Base-by-base conservation (phyloP, 805 yeast species). In the Vanderwaltozyma verrucispora region DNA sequence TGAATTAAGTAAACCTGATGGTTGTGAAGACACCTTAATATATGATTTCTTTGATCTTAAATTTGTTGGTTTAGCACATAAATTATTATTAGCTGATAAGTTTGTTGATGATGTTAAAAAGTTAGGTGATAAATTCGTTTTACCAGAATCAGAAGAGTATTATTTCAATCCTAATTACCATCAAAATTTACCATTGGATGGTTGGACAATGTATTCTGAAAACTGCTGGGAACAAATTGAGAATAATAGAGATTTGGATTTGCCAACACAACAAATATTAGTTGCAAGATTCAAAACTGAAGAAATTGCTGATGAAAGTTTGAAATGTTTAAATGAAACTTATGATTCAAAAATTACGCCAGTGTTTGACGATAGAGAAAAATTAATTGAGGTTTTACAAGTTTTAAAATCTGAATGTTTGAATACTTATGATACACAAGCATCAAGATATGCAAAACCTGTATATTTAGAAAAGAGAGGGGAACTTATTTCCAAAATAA, bases 271-370 rank as follows among this genome's bases (percentile, higher is more conserved):
- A 55, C 98, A 92, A 59, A 83, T 85, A 24, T 67, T 92, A 42
- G 97, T 92, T 18, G 95, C 98, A 7, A 75, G 92, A 50, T 89
- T 86, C 63, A 77, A 95, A 53, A 89, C 97, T 58, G 95, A 87
- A 53, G 97, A 92, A 59, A 83, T 92, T 33, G 71, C 80, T 17
- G 62, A 67, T 30, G 68, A 67, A 33, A 69, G 77, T 3, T 72
- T 68, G 50, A 62, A 64, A 14, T 59, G 60, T 14, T 74, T 74
- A 48, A 63, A 62, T 24, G 42, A 42, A 0, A 59, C 56, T 7
- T 67, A 70, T 27, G 41, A 56, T 16, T 19, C 52, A 23, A 53
- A 52, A 4, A 45, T 59, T 12, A 51, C 54, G 20, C 56, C 52
- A 4, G 47, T 54, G 15, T 45, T 56, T 13, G 53, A 50, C 15